Evolutionary conservation across 768 basidiomycete genomes (phyloP).

Genomic region (Leccinum variicolor): DNA sequence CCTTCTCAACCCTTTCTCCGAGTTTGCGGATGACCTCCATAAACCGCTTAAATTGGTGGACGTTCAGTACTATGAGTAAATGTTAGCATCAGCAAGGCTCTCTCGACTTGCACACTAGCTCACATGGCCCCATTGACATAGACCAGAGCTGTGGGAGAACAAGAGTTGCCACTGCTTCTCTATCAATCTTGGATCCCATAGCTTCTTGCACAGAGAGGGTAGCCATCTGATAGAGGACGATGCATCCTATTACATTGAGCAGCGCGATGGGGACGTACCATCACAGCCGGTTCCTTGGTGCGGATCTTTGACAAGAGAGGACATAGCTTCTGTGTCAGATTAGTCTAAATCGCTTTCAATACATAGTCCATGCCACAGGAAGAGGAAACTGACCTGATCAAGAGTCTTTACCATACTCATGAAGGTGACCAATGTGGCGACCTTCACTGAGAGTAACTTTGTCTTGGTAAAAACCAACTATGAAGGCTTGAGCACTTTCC

Average conservation of each 20-base stretch:
- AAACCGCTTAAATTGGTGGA: slow-evolving; percentile 89
- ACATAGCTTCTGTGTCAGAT: slow-evolving; percentile 92
- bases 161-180: slow-evolving; percentile 86
- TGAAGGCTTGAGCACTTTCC: slow-evolving; percentile 12
- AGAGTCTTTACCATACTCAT: slow-evolving; percentile 84
- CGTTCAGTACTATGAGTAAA: slow-evolving; percentile 56
- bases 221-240: slow-evolving; percentile 57
- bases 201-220: slow-evolving; percentile 90
- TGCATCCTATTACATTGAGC: not conserved
- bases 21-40: slow-evolving; percentile 80
- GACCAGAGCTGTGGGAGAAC: slow-evolving; percentile 93
- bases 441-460: slow-evolving; percentile 84
- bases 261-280: slow-evolving; percentile 46
- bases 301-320: slow-evolving; percentile 92
- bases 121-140: slow-evolving; percentile 95
- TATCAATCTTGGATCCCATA: slow-evolving; percentile 93
- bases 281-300: slow-evolving; percentile 94
- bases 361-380: not conserved
- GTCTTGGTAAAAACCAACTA: slow-evolving; percentile 94
- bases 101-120: slow-evolving; percentile 27
- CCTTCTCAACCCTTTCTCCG: slow-evolving; percentile 85
- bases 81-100: not conserved
- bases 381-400: slow-evolving; percentile 59
- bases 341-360: slow-evolving; percentile 47
- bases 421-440: slow-evolving; percentile 82